Percentiles rank a stretch among this genome's conserved stretches.
Conservation (phyloP, 2,329 filamentous ascomycete species). For the Fusarium nurragi region DNA sequence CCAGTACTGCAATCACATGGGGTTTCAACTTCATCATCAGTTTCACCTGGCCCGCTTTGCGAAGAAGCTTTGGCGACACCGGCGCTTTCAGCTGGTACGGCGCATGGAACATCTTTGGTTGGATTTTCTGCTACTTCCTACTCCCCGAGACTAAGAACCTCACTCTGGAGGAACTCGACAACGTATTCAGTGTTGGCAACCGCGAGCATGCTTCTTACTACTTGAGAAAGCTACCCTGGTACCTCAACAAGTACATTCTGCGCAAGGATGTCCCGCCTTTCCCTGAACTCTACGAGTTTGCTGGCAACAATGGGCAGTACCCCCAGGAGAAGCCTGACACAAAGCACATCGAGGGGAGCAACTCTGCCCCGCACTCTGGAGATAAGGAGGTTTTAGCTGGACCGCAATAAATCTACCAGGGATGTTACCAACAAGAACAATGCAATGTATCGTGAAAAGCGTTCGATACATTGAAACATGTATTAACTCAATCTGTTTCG, state of each 20-base stretch:
- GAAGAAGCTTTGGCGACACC: conserved; percentile 38
- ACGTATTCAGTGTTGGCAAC: conserved; percentile 48
- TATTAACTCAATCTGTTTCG: too few species aligned
- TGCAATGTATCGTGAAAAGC: background rate
- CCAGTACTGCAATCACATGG: conserved; percentile 55
- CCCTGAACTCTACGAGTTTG: conserved; percentile 47
- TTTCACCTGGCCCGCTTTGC: conserved; percentile 48
- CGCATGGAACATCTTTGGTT: conserved; percentile 50
- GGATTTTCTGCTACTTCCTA: conserved; percentile 48
- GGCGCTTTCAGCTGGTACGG: conserved; percentile 55
- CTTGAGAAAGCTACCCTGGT: conserved; percentile 47
- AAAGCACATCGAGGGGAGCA: background rate
- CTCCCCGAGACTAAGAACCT: conserved; percentile 50
- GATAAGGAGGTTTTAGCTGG: background rate
- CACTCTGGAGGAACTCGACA: conserved; percentile 50
- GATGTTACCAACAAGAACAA: too few species aligned
- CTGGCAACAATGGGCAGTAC: conserved; percentile 31
- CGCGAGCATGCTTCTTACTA: conserved; percentile 47
- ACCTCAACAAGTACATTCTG: conserved; percentile 45
- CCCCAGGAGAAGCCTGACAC: conserved; percentile 29
- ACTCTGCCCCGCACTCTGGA: accelerated
- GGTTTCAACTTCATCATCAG: conserved; percentile 53
- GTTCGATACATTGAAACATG: too few species aligned
- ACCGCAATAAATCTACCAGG: background rate
- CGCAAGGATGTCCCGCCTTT: conserved; percentile 45